Base-by-base conservation (phyloP, 192 early-diverging fungal species). In the Chytriomyces hyalinus region DNA sequence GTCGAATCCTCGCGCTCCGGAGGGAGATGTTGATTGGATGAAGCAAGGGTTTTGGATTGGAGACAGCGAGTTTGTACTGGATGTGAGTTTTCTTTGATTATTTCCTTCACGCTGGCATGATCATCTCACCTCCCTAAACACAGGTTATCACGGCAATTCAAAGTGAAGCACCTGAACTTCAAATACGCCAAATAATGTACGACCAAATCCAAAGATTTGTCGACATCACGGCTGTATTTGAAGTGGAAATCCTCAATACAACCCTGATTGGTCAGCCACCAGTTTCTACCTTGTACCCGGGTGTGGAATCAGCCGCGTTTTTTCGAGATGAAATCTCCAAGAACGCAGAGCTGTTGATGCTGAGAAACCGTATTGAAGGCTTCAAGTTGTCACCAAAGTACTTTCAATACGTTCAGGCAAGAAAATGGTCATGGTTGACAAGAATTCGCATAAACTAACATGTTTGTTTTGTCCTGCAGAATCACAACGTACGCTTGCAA, bases 161-260 rank as follows among this genome's bases (percentile, higher is more conserved):
- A 60, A 85, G 91, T 17, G 94, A 97, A 81, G 92, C 92, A 61
- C 90, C 92, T 26, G 97, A 98, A 75, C 90, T 92, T 57, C 86
- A 93, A 26, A 92, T 98, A 20, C 90, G 97, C 5, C 91, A 94
- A 65, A 93, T 93, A 70, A 90, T 98, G 47, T 92, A 97, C 62
- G 92, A 92, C 44, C 95, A 96, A 74, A 90, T 98, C 22, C 87
- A 90, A 13, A 87, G 94, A 51, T 94, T 97, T 82, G 89, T 95
- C 53, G 90, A 92, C 44, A 83, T 95, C 28, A 89, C 92, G 24
- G 90, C 91, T 50, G 77, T 92, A 8, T 95, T 93, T 71, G 94
- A 97, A 78, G 85, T 88, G 45, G 90, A 93, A 60, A 86, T 84
- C 6, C 86, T 83, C 61, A 90, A 90, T 9, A 68, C 81, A 7